Percentiles rank a stretch among this genome's conserved stretches.
Conservation (phyloP, 179 eudicot species). For the Beta macrorhiza region DNA sequence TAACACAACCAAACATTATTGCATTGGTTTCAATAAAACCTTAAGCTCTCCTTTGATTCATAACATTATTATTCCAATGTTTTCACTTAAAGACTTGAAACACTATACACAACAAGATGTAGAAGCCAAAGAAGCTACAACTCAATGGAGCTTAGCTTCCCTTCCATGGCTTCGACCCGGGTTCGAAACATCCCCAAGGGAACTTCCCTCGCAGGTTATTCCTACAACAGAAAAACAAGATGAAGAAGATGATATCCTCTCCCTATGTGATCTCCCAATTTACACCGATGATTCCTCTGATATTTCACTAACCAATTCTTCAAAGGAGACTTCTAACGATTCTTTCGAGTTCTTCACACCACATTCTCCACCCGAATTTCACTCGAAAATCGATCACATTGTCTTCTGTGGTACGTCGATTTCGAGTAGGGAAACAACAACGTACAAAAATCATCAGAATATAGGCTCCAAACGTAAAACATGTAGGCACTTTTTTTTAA, state of each 20-base stretch:
- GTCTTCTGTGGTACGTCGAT: slow-evolving; percentile 29
- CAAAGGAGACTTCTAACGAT: slow-evolving; percentile 1
- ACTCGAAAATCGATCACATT: not conserved
- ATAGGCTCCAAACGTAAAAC: not conserved
- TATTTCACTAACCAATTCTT: slow-evolving; percentile 11
- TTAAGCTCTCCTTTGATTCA: not conserved
- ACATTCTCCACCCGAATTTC: not conserved
- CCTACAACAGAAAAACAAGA: not conserved
- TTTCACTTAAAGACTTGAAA: slow-evolving; percentile 19
- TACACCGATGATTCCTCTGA: slow-evolving; percentile 25
- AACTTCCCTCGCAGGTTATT: too few relatives aligned
- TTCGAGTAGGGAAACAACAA: slow-evolving; percentile 8
- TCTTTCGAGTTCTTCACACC: slow-evolving; percentile 25
- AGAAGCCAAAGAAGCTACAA: too few relatives aligned
- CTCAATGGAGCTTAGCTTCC: too few relatives aligned
- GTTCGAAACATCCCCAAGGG: too few relatives aligned
- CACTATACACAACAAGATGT: not conserved
- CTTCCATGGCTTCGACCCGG: too few relatives aligned
- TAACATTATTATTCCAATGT: slow-evolving; percentile 1
- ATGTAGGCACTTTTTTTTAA: not conserved
- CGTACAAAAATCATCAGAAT: not conserved
- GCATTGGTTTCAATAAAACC: not conserved
- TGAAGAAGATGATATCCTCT: slow-evolving; percentile 20
- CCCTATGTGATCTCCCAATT: slow-evolving; percentile 25
- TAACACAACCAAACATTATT: not conserved